phyloP scores from a whole-genome alignment of 352 stramenopile species.

The Globisporangium ultimum region DNA sequence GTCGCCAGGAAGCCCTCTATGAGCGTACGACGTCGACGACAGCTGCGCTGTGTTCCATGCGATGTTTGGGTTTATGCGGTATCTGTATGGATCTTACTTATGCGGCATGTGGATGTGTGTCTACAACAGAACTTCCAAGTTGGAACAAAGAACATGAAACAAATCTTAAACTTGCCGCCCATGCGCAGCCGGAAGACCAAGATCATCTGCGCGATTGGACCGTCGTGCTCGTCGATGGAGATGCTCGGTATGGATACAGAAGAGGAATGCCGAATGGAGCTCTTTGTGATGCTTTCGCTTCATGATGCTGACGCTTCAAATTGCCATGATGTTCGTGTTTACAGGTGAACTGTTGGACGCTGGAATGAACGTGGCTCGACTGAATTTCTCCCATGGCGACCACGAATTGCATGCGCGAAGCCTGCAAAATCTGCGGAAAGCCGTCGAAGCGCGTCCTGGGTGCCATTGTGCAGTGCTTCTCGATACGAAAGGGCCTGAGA shows the following conservation, averaged over 20 bases:
- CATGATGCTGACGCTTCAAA: not conserved
- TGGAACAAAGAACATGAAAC: conserved; percentile 54
- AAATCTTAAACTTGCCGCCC: conserved; percentile 62
- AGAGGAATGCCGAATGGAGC: not conserved
- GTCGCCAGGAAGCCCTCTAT: conserved; percentile 36
- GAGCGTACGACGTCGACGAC: conserved; percentile 5
- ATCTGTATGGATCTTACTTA: not conserved
- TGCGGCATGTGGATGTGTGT: not conserved
- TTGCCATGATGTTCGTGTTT: conserved; percentile 8
- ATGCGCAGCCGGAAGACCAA: conserved; percentile 91
- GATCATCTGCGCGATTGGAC: conserved; percentile 99
- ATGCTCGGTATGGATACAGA: conserved; percentile 78
- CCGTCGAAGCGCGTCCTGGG: conserved; percentile 59
- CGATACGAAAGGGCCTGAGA: conserved; percentile 97
- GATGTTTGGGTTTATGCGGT: not conserved
- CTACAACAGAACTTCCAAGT: conserved; percentile 56
- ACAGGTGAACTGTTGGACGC: conserved; percentile 67
- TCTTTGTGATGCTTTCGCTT: not conserved
- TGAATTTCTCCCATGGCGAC: conserved; percentile 99
- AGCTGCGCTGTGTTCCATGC: not conserved
- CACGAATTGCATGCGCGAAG: conserved; percentile 90
- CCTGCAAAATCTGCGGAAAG: conserved; percentile 87
- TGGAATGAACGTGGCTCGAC: conserved; percentile 97
- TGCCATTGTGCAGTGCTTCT: conserved; percentile 92
- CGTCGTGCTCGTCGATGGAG: conserved; percentile 94